Base-by-base conservation (phyloP, 495 filamentous ascomycete genomes). In the Annulohypoxylon bovei region DNA sequence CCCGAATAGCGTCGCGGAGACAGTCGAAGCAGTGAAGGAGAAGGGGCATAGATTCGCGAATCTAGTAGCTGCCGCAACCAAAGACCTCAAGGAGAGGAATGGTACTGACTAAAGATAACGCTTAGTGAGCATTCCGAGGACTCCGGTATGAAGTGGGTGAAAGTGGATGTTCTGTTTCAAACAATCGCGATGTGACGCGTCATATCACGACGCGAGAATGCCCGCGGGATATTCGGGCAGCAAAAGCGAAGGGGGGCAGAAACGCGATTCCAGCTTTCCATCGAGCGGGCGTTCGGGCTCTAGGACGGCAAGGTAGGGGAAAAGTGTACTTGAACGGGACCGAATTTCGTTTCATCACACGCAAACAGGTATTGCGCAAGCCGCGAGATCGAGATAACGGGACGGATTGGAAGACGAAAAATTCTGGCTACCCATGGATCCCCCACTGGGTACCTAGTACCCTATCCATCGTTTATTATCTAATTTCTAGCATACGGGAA, bases 11-110 rank as follows among this genome's bases (percentile, higher is more conserved):
- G 44, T 40, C 37, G 53, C 23, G 16, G 65, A 35, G 25, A 65
- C 61, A 18, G 62, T 67, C 27, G 73, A 56, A 32, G 62, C 59
- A 6, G 49, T 62, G 2, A 72, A 71, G 23, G 65, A 77, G 60
- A 73, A 52, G n/a, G 61, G 63, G 9, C 67, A 71, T 30, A 68
- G 32, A 25, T 74, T 77, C 42, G 70, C 75, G 12, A 65, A 75
- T 56, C 20, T 71, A 9, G 73, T 75, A 6, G 54, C 57, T 12
- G 63, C 75, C 27, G 22, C 58, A 50, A 67, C 62, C 18, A 71
- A 66, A 25, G 72, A 77, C 28, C 23, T 70, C 12, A 75, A 72
- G 39, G 67, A 62, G n/a, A 68, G 18, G 28, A 66, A 46, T n/a
- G n/a, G n/a, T n/a, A 42, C 54, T 53, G 33, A 39, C 62, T 61